Conservation (phyloP, 371 early-diverging fungal genomes). For the Mucor racemosus region DNA sequence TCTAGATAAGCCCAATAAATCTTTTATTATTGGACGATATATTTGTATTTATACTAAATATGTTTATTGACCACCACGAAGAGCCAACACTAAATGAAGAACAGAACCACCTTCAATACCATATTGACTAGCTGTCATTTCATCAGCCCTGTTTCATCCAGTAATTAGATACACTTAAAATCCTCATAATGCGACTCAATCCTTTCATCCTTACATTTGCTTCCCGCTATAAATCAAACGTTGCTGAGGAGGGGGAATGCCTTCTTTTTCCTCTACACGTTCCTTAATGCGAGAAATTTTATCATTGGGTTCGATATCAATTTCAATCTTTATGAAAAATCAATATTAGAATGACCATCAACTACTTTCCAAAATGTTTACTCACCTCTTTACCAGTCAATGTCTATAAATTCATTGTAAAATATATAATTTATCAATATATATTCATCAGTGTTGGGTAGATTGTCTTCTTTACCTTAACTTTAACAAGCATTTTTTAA, state of each 20-base stretch:
- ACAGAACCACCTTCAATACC: conserved; percentile 89
- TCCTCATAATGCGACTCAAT: too few relatives aligned
- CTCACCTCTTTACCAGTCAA: conserved; percentile 92
- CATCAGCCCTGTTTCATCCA: conserved; percentile 74
- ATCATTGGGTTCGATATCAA: conserved; percentile 89
- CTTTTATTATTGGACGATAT: too few relatives aligned
- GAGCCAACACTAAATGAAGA: conserved; percentile 96
- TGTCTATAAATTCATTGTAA: conserved; percentile 61
- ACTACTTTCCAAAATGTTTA: neutral
- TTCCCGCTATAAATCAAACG: conserved; percentile 95
- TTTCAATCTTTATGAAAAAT: conserved; percentile 75
- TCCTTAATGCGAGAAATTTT: conserved; percentile 94
- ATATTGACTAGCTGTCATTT: conserved; percentile 80
- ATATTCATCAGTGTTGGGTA: neutral
- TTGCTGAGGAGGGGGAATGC: conserved; percentile 96
- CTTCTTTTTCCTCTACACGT: conserved; percentile 95
- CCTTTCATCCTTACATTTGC: conserved; percentile 74
- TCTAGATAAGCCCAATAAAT: too few relatives aligned
- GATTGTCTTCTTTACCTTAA: conserved; percentile 67
- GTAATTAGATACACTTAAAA: too few relatives aligned
- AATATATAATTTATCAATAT: neutral
- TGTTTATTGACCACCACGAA: conserved; percentile 86
- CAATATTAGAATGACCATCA: neutral
- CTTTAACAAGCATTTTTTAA: conserved; percentile 81
- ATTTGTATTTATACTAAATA: neutral